Percentiles rank a stretch among this genome's conserved stretches.
Evolutionary conservation across 2,329 filamentous ascomycete species (phyloP).

Genomic region (Hysterium pulicare): DNA sequence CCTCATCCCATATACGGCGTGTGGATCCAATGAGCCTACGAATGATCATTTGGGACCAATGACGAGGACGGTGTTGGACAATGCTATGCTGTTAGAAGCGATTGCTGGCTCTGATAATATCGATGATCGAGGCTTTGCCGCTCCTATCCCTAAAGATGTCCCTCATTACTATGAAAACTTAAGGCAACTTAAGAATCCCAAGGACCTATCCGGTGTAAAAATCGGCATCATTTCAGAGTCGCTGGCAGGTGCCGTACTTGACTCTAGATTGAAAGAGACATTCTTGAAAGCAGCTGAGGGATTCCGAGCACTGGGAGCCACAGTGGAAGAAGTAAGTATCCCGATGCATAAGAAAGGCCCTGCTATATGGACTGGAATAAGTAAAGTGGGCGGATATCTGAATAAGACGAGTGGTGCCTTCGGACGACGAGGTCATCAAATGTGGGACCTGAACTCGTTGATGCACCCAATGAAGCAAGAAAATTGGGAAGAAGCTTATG

Average conservation of each 20-base stretch:
- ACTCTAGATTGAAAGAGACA: constrained; percentile 38
- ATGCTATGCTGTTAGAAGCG: constrained; percentile 42
- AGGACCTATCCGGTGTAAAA: constrained; percentile 23
- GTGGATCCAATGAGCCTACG: constrained; percentile 48
- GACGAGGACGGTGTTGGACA: constrained; percentile 42
- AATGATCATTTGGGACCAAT: constrained; percentile 52
- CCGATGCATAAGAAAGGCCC: constrained; percentile 49
- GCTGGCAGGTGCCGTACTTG: constrained; percentile 28
- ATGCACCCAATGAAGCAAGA: constrained; percentile 47
- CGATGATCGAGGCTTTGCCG: constrained; percentile 41
- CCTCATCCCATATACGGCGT: constrained; percentile 51
- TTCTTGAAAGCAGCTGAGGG: constrained; percentile 43
- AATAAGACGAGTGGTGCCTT: constrained; percentile 38
- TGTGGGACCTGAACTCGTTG: constrained; percentile 51
- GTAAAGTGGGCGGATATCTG: constrained; percentile 43
- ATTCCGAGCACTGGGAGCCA: constrained; percentile 48
- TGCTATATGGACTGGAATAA: constrained; percentile 49
- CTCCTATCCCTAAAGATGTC: constrained; percentile 21
- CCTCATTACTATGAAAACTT: constrained; percentile 27
- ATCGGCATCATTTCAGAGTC: constrained; percentile 32
- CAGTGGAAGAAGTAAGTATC: constrained; percentile 50
- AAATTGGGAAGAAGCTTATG: constrained; percentile 52
- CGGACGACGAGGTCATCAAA: constrained; percentile 48
- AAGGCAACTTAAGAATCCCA: constrained; percentile 6
- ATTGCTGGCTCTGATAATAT: constrained; percentile 51